Base-by-base conservation (phyloP, 371 early-diverging fungal species). In the Apophysomyces trapeziformis region DNA sequence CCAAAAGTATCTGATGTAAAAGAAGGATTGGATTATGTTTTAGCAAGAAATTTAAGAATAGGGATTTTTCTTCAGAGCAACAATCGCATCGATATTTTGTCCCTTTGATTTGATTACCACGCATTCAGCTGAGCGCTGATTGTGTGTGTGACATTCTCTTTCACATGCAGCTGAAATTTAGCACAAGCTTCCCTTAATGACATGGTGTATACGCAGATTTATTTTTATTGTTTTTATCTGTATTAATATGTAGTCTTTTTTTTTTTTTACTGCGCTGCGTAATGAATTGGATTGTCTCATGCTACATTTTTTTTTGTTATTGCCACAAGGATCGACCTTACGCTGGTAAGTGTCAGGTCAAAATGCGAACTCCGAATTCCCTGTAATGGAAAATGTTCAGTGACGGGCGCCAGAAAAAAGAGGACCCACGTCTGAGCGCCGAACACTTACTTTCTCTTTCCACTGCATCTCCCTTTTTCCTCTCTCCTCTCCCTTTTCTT, bases 1-100 rank as follows among this genome's bases (percentile, higher is more conserved):
- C 58, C 77, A 79, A 16, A 72, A 66, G 47, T 73, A 71, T 54
- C 62, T 82, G 37, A 68, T 67, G 14, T 72, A 57, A 60, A 26
- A 18, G 0, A 45, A 6, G 9, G n/a, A 12, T 50, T 16, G n/a
- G 18, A 21, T 50, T 47, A 18, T 47, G 7, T 41, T 41, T 41
- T 41, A 11, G 1, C 13, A 13, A 41, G 13, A 13, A 41, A 41
- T 41, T 41, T 41, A 41, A 41, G 13, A 41, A 41, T 0, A 13
- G 41, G 41, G 41, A 13, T 41, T 41, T 41, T 41, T 2, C 13
- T 41, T 41, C 13, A 41, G 4, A 13, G 13, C 41, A 11, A 13
- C 11, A 11, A 0, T 41, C 11, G 41, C 41, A 1, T 8, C 41
- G 13, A 8, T 2, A 0, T 41, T 13, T 13, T 8, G 41, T 41